Conservation (phyloP, 2,329 filamentous ascomycete species). For the Trichoderma sp. region DNA sequence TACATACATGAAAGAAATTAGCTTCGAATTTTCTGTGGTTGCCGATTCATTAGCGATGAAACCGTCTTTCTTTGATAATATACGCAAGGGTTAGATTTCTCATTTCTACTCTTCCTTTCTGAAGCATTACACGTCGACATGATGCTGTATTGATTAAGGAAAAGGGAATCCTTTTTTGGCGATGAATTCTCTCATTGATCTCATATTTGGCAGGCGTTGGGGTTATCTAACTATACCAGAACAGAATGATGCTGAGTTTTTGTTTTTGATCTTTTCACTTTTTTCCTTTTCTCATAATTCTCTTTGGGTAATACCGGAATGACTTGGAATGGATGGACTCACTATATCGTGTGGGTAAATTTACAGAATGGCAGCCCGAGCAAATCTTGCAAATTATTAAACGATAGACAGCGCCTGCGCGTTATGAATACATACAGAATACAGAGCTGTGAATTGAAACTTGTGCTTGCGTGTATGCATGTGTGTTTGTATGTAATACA, state of each 20-base stretch:
- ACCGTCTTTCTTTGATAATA: neutral
- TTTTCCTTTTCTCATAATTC: neutral
- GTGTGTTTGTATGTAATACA: neutral
- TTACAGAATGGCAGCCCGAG: slow-evolving; percentile 27
- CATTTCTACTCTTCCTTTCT: neutral
- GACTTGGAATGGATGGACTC: slow-evolving; percentile 11
- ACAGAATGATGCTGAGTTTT: slow-evolving; percentile 25
- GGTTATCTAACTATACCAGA: slow-evolving; percentile 21
- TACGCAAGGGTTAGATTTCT: slow-evolving; percentile 4
- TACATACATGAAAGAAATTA: slow-evolving; percentile 3
- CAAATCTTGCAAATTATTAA: slow-evolving; percentile 12
- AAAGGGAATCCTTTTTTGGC: neutral
- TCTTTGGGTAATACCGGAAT: slow-evolving; percentile 18
- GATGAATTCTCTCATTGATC: neutral
- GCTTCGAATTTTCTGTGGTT: slow-evolving; percentile 12
- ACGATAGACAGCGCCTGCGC: slow-evolving; percentile 28
- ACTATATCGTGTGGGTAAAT: slow-evolving; percentile 10
- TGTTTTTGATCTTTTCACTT: neutral
- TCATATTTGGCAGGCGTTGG: slow-evolving; percentile 7
- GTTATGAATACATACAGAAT: slow-evolving; percentile 25
- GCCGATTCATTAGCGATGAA: slow-evolving; percentile 2
- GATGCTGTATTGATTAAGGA: neutral
- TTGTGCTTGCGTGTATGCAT: neutral
- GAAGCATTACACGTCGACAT: neutral
- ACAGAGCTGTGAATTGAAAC: slow-evolving; percentile 12